A percentile compares a stretch with the other conserved stretches of the same genome.
Conservation (phyloP, 306 rosid species). For the Cucurbita argyrosperma region DNA sequence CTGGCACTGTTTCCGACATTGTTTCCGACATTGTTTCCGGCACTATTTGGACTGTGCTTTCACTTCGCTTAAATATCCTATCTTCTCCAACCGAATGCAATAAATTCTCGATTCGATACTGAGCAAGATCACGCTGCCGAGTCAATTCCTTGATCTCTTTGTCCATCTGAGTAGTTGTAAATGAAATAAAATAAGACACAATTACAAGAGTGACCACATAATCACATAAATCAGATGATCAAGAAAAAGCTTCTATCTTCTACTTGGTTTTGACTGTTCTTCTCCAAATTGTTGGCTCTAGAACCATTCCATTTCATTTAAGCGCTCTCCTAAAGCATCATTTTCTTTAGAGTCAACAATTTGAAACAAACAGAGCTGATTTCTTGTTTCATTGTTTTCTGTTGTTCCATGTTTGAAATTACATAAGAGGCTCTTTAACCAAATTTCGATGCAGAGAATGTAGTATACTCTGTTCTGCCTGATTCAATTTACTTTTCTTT, state of each 20-base stretch:
- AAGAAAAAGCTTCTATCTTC: background rate
- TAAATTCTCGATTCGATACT: conserved; percentile 40
- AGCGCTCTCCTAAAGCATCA: background rate
- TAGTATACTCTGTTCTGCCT: background rate
- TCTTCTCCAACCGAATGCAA: conserved; percentile 31
- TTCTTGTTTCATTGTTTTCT: background rate
- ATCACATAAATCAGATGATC: background rate
- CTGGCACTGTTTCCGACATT: too few species aligned
- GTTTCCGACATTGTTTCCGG: background rate
- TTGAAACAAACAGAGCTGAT: too few species aligned
- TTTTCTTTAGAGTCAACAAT: background rate
- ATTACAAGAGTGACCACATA: background rate
- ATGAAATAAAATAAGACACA: background rate
- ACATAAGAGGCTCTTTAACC: background rate
- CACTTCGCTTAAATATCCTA: conserved; percentile 13
- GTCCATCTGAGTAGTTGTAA: conserved; percentile 46
- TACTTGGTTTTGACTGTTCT: too few species aligned
- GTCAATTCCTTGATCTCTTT: conserved; percentile 58
- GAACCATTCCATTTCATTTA: background rate
- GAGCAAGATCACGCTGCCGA: conserved; percentile 58
- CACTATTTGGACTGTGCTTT: conserved; percentile 14
- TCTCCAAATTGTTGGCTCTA: too few species aligned
- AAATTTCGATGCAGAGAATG: background rate
- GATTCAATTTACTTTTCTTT: background rate
- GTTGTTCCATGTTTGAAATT: background rate